These are phyloP conservation scores for Aspergillus cristatus DNA, from an alignment of 495 filamentous ascomycete genomes.

Conservation along the genomic window DNA sequence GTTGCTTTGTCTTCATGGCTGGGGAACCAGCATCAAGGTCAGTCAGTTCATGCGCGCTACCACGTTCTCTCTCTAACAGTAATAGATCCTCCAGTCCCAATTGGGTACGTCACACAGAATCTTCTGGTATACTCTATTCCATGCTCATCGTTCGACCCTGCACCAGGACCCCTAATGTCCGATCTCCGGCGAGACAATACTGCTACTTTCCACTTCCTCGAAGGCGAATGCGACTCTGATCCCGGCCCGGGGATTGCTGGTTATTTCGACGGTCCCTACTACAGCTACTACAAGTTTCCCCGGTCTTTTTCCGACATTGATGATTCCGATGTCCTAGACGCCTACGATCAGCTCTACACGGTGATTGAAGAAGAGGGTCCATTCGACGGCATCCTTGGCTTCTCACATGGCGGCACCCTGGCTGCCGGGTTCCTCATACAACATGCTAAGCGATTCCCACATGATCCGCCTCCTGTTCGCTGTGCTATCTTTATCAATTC, in stretches of 20 bases:
- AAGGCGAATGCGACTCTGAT: conserved; percentile 24
- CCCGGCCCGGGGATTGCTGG: conserved; percentile 25
- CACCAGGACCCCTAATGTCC: conserved; percentile 15
- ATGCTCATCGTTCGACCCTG: not conserved
- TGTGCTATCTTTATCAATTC: conserved; percentile 31
- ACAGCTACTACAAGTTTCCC: conserved; percentile 28
- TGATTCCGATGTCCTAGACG: conserved; percentile 15
- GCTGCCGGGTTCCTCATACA: conserved; percentile 25
- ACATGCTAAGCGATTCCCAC: conserved; percentile 18
- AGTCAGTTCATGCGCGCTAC: not conserved
- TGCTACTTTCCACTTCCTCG: conserved; percentile 24
- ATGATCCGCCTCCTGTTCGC: conserved; percentile 14
- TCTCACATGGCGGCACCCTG: conserved; percentile 30
- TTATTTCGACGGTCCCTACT: conserved; percentile 27
- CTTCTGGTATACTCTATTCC: too few relatives aligned
- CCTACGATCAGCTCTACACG: conserved; percentile 22
- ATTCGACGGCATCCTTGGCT: conserved; percentile 30
- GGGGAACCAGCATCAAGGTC: not conserved
- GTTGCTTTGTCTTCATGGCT: not conserved
- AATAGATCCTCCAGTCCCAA: conserved; percentile 22
- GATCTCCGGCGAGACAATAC: conserved; percentile 24
- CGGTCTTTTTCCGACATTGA: conserved; percentile 15
- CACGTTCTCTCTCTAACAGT: not conserved
- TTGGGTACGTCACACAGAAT: conserved; percentile 11
- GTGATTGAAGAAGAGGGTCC: conserved; percentile 26